A percentile compares a stretch with the other conserved stretches of the same genome.
Conservation (phyloP, 2,329 filamentous ascomycete genomes). For the Aspergillus sp. region DNA sequence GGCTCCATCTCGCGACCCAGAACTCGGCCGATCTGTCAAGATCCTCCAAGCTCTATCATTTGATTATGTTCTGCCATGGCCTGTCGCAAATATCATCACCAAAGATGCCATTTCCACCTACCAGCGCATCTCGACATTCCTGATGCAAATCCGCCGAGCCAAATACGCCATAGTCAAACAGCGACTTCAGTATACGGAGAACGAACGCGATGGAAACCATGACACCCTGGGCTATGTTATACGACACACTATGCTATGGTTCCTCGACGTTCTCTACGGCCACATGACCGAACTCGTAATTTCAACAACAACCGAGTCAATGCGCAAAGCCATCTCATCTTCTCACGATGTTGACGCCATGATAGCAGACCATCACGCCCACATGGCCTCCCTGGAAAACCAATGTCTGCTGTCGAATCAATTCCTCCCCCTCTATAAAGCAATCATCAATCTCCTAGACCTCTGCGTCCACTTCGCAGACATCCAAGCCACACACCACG, state of each 20-base stretch:
- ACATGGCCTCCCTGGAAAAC: constrained; percentile 58
- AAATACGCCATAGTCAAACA: constrained; percentile 59
- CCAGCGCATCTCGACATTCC: constrained; percentile 66
- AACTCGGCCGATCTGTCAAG: constrained; percentile 56
- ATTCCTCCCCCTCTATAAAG: constrained; percentile 65
- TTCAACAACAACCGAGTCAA: constrained; percentile 51
- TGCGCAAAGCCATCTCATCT: constrained; percentile 54
- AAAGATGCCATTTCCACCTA: constrained; percentile 62
- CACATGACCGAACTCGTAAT: constrained; percentile 74
- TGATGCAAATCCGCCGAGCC: constrained; percentile 73
- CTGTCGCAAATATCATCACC: constrained; percentile 67
- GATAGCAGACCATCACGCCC: constrained; percentile 64
- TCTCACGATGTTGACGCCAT: constrained; percentile 77
- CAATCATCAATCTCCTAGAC: constrained; percentile 72
- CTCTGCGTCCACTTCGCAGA: constrained; percentile 67
- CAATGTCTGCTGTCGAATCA: constrained; percentile 67
- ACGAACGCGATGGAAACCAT: constrained; percentile 35
- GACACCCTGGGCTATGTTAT: constrained; percentile 42
- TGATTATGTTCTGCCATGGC: constrained; percentile 63
- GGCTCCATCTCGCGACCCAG: constrained; percentile 38
- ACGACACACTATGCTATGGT: constrained; percentile 70
- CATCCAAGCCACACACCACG: constrained; percentile 42
- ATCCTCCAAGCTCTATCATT: constrained; percentile 61
- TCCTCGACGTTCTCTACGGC: constrained; percentile 67
- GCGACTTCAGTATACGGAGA: constrained; percentile 33